Base-by-base conservation (phyloP, 108 stramenopile genomes). In the Fistulifera solaris region DNA sequence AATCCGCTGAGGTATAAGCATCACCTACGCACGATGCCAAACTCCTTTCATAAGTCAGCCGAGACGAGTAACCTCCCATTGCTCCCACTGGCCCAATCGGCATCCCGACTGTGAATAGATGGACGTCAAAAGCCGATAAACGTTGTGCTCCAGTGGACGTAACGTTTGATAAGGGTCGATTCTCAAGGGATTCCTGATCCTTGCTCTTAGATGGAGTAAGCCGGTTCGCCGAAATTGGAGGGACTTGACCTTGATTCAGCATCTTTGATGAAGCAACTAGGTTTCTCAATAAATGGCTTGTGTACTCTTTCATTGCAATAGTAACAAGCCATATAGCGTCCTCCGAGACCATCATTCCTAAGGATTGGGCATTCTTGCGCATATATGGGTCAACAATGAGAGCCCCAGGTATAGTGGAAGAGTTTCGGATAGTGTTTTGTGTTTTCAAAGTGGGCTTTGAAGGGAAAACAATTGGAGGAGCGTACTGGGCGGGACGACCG, bases 311-410 rank as follows among this genome's bases (percentile, higher is more conserved):
- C 25, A 75, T 71, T 16, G 80, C 80, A 25, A 81, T 66, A 31
- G 76, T 56, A 54, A 83, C 27, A 25, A 88, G 58, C 82, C 87
- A 88, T 8, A 80, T 56, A 1, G 87, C 83, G 57, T 79, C 59
- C 48, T 88, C 80, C 8, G 82, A 77, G 17, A 74, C 75, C 26
- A 57, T 61, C 70, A 84, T 54, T 0, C 61, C 61, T 19, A 47
- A 66, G 28, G 75, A 45, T 43, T 70, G 43, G 19, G 58, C 61
- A 38, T 62, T 51, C 44, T 67, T 49, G 39, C 76, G 76, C 2
- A 84, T 67, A 38, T 69, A 48, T 17, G 80, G 80, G 49, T 82
- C 78, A 38, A 84, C 68, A 12, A 66, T 56, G 16, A 88, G 54
- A 12, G 80, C 73, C 19, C 82, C 87, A 14, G 87, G 87, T 42